phyloP scores from a whole-genome alignment of 2,329 filamentous ascomycete genomes.

The Diaporthe caulivora region DNA sequence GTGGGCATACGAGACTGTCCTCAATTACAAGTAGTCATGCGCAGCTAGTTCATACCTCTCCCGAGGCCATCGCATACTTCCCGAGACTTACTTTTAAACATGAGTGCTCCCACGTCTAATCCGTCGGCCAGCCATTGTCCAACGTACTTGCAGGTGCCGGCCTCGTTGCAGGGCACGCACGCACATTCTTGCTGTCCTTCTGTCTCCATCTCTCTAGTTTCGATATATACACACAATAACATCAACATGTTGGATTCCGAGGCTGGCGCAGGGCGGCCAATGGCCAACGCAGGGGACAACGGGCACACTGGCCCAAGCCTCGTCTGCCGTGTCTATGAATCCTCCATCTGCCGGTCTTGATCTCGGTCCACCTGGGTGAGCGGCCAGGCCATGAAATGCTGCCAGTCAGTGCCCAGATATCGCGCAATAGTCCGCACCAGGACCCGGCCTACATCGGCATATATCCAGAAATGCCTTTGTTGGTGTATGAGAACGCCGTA shows the following conservation, averaged over 20 bases:
- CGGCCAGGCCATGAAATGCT: slow-evolving; percentile 30
- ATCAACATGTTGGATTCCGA: neutral
- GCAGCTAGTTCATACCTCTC: neutral
- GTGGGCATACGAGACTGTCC: too few species aligned
- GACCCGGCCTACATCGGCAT: slow-evolving; percentile 24
- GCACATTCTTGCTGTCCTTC: too few species aligned
- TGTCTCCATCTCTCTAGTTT: too few species aligned
- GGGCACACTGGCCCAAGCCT: neutral
- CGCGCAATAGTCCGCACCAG: slow-evolving; percentile 29
- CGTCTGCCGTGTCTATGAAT: neutral
- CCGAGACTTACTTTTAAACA: too few species aligned
- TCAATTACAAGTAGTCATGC: too few species aligned
- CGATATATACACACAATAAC: neutral
- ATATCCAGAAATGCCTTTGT: slow-evolving; percentile 22
- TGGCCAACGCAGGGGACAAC: neutral
- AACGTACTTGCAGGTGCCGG: neutral
- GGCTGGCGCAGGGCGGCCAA: neutral
- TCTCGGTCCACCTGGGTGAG: slow-evolving; percentile 17
- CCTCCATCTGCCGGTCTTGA: neutral
- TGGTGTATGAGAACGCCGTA: slow-evolving; percentile 32
- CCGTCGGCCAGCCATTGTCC: neutral
- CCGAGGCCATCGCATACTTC: neutral
- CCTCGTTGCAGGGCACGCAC: neutral
- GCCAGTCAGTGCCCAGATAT: slow-evolving; percentile 23
- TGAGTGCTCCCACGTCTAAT: too few species aligned